Conservation (phyloP, 139 green algal genomes). For the Haematococcus sp. region DNA sequence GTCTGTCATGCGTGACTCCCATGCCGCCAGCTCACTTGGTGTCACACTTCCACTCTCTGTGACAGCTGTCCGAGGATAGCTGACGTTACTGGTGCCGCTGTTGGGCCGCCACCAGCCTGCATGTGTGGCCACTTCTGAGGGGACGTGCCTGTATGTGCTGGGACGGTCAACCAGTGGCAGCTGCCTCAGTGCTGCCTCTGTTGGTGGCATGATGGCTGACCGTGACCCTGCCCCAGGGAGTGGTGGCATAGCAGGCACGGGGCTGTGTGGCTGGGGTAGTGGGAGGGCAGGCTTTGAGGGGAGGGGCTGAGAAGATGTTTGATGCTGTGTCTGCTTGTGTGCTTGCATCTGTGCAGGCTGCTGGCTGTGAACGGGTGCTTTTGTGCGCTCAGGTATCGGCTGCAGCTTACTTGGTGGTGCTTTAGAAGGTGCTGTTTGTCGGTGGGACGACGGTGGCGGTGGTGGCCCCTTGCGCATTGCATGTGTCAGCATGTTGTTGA, state of each 20-base stretch:
- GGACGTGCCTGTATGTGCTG: background rate
- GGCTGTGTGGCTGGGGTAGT: background rate
- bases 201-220: background rate
- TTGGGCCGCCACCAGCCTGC: background rate
- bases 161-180: background rate
- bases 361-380: no score
- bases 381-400: no score
- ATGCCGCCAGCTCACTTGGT: constrained; percentile 6
- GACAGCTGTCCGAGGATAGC: constrained; percentile 4
- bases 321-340: no score
- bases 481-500: no score
- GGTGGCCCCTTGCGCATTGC: no score
- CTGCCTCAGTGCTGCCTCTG: constrained; percentile 3
- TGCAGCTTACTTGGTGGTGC: no score
- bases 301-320: no score
- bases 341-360: no score
- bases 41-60: background rate
- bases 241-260: background rate
- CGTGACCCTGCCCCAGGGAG: no score
- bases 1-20: constrained; percentile 6
- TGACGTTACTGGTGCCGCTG: background rate
- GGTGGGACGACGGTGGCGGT: no score
- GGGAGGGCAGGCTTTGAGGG: no score
- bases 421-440: no score
- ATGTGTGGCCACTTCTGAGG: background rate